Base-by-base conservation (phyloP, 2,329 filamentous ascomycete genomes). In the Diaporthe humulicola region DNA sequence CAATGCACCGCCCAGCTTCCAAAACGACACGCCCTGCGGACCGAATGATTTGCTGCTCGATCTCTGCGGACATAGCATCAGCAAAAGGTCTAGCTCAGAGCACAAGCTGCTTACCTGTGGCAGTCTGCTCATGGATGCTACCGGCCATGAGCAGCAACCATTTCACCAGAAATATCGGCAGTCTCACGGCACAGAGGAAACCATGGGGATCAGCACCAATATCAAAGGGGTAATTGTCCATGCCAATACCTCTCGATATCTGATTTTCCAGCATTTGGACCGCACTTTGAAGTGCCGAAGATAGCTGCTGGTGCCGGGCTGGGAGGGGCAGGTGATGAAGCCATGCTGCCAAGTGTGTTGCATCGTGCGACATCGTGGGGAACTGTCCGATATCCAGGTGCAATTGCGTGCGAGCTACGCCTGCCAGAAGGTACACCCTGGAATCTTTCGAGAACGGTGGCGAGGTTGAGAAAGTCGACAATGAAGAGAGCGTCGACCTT, bases 101-200 rank as follows among this genome's bases (percentile, higher is more conserved):
- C 15, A 5, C 36, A 42, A 22, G n/a, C 15, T 42, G 15, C 58
- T 61, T 40, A 61, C 58, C 58, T 22, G 25, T 61, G 14, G 3
- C 2, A 2, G 4, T 30, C 15, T 61, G 36, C 25, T 61, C 38
- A 30, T 45, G 14, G 12, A 17, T 8, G 8, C 14, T 45, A 4
- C 15, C 38, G 15, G 25, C n/a, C 14, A 61, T 61, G 38, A 61
- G n/a, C 25, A 61, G 58, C 17, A 61, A n/a, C 58, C 58, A 61
- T 22, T 61, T 61, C 15, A 45, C 12, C 15, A 61, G 38, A 22
- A 30, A 30, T 30, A 61, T 14, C 9, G 38, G 15, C 8, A 61
- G 17, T 12, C 8, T 30, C 15, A 61, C 38, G 38, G 7, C 15
- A 9, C 58, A 45, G 8, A 61, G 38, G 7, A 61, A 61, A 4